Base-by-base conservation (phyloP, 768 basidiomycete species). In the Obba rivulosa region DNA sequence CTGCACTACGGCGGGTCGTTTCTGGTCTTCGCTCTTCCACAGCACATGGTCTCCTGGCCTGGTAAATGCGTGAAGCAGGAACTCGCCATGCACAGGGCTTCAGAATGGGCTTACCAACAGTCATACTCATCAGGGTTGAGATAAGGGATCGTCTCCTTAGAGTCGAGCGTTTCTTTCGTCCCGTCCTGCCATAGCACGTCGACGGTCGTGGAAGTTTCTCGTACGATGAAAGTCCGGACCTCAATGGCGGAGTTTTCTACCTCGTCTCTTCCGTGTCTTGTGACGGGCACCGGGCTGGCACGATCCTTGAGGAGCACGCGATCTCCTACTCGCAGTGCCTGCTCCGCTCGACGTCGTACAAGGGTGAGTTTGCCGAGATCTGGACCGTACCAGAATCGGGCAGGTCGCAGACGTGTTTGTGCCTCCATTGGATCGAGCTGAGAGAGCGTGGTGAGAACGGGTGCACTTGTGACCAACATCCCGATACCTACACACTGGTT, bases 31-130 rank as follows among this genome's bases (percentile, higher is more conserved):
- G 28, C 73, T 79, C 58, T 85, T 85, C 82, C 87, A 92, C 16
- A 92, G 56, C 13, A 94, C 85, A 64, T 90, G 83, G 59, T 97
- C 92, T 16, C 93, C 93, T 4, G 93, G 93, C 91, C 90, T 92
- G 45, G 17, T n/a, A 13, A 53, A 23, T 34, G 8, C 9, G n/a
- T n/a, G n/a, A n/a, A n/a, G n/a, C n/a, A n/a, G n/a, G n/a, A n/a
- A n/a, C n/a, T n/a, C n/a, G n/a, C n/a, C n/a, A n/a, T n/a, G n/a
- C n/a, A n/a, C n/a, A 51, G 46, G 14, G 10, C 20, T 36, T 13
- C 25, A 11, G 8, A 16, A 2, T 2, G 28, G 8, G 65, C 83
- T 58, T 55, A 88, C 87, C 88, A 93, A 64, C 85, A 90, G 62
- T 92, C 93, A 62, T 88, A 90, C 66, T 96, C 93, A 63, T 95